Evolutionary conservation across 2,329 filamentous ascomycete species (phyloP).

Genomic region (Aspergillus sp.): DNA sequence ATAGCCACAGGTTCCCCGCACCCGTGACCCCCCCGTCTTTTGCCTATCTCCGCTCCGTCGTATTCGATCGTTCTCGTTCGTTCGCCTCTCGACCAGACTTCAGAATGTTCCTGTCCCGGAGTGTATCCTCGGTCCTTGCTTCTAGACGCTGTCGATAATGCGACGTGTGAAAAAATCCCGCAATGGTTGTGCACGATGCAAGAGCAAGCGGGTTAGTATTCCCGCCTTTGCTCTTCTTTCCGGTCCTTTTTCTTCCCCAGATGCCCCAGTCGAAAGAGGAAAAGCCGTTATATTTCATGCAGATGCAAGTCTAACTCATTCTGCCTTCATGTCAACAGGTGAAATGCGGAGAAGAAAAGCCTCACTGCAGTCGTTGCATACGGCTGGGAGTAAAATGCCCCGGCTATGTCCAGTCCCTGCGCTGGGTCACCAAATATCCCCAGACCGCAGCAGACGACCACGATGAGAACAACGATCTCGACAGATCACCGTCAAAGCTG

Average conservation of each 20-base stretch:
- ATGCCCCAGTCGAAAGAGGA: not conserved
- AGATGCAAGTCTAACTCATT: not conserved
- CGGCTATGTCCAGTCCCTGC: slow-evolving; percentile 37
- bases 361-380: slow-evolving; percentile 37
- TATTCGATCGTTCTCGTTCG: too few species aligned
- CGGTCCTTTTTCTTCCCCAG: slow-evolving; percentile 1
- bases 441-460: slow-evolving; percentile 12
- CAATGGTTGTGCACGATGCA: slow-evolving; percentile 43
- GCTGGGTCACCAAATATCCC: slow-evolving; percentile 37
- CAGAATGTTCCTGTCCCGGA: slow-evolving; percentile 26
- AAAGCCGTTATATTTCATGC: not conserved
- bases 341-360: slow-evolving; percentile 42
- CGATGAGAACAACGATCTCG: slow-evolving; percentile 5
- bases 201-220: slow-evolving; percentile 38
- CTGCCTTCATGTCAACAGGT: slow-evolving; percentile 24
- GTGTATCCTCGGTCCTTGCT: slow-evolving; percentile 18
- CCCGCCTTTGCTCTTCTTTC: not conserved
- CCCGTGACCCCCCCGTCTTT: not conserved
- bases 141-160: slow-evolving; percentile 41
- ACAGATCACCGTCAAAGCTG: slow-evolving; percentile 5
- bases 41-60: not conserved
- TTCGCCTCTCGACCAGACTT: too few species aligned
- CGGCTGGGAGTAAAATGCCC: slow-evolving; percentile 38
- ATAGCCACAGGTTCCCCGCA: not conserved
- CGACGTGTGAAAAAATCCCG: slow-evolving; percentile 42